Evolutionary conservation across 176 grass and related monocot genomes (phyloP).

Genomic region (Oryza coarctata): DNA sequence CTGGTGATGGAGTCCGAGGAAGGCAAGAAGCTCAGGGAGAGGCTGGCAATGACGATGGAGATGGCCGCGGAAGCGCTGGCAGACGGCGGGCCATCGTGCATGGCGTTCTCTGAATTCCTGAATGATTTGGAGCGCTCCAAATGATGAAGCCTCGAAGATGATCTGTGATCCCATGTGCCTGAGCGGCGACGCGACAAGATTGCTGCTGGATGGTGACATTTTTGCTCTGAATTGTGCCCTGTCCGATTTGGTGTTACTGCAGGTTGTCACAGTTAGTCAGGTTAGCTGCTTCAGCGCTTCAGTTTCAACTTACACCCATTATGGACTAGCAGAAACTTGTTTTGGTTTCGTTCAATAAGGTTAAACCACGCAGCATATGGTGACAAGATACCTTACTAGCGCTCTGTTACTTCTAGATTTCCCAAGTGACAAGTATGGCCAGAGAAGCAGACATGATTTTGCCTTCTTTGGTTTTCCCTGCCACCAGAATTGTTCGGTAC

Average conservation of each 20-base stretch:
- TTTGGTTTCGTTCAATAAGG: too few relatives aligned
- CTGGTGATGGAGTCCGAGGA: constrained; percentile 60
- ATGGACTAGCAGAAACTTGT: too few relatives aligned
- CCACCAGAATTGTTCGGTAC: too few relatives aligned
- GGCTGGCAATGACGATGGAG: constrained; percentile 20
- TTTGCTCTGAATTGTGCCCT: neutral
- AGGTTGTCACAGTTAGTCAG: neutral
- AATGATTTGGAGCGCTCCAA: constrained; percentile 28
- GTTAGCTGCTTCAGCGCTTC: too few relatives aligned
- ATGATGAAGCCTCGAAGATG: constrained; percentile 1
- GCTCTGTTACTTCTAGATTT: too few relatives aligned
- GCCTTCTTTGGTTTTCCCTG: too few relatives aligned
- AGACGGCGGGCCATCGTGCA: constrained; percentile 32
- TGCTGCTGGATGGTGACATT: neutral
- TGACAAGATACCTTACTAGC: too few relatives aligned
- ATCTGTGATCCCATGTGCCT: neutral
- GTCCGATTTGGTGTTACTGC: neutral
- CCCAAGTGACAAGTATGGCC: too few relatives aligned
- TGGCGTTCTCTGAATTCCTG: constrained; percentile 32
- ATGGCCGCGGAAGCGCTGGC: constrained; percentile 32
- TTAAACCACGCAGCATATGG: too few relatives aligned
- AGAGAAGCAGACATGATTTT: too few relatives aligned
- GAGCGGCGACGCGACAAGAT: neutral
- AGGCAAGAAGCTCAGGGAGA: constrained; percentile 32
- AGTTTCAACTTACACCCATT: too few relatives aligned